Evolutionary conservation across 2,329 filamentous ascomycete genomes (phyloP).

Genomic region (Apiospora marii): DNA sequence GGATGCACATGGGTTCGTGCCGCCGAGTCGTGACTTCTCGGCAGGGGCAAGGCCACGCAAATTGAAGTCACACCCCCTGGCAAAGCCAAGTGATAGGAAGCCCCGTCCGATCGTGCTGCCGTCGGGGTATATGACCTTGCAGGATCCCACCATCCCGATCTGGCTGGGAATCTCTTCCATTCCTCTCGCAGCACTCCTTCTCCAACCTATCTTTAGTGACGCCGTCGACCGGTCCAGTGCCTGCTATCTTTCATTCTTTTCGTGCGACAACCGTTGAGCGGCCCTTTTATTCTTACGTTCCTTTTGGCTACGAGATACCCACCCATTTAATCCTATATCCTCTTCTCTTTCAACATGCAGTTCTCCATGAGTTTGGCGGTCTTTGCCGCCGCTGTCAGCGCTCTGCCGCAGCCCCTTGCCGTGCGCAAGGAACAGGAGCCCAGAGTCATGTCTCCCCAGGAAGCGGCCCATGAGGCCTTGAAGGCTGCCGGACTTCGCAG

Average conservation of each 20-base stretch:
- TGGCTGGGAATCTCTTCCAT: not conserved
- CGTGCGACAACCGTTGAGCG: constrained; percentile 25
- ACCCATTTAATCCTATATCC: not conserved
- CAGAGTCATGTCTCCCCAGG: constrained; percentile 21
- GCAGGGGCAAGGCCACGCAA: constrained; percentile 8
- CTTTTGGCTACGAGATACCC: constrained; percentile 19
- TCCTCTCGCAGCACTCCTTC: constrained; percentile 20
- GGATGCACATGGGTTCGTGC: not conserved
- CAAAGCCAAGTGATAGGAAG: not conserved
- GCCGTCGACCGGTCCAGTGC: constrained; percentile 27
- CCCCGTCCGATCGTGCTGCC: constrained; percentile 1
- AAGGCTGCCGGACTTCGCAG: constrained; percentile 6
- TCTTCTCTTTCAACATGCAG: constrained; percentile 25
- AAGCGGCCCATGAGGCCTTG: constrained; percentile 25
- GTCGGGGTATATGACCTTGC: not conserved
- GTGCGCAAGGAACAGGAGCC: constrained; percentile 14
- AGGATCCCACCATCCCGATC: not conserved
- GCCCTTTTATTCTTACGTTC: constrained; percentile 15
- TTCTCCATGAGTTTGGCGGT: constrained; percentile 15
- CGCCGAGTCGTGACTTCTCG: not conserved
- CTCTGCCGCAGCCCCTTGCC: constrained; percentile 25
- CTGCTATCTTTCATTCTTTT: constrained; percentile 22
- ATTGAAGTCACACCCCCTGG: not conserved
- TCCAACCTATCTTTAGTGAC: constrained; percentile 20
- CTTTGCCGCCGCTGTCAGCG: constrained; percentile 24